Evolutionary conservation across 2,329 filamentous ascomycete genomes (phyloP).

Genomic region (Penicillium sclerotigenum): DNA sequence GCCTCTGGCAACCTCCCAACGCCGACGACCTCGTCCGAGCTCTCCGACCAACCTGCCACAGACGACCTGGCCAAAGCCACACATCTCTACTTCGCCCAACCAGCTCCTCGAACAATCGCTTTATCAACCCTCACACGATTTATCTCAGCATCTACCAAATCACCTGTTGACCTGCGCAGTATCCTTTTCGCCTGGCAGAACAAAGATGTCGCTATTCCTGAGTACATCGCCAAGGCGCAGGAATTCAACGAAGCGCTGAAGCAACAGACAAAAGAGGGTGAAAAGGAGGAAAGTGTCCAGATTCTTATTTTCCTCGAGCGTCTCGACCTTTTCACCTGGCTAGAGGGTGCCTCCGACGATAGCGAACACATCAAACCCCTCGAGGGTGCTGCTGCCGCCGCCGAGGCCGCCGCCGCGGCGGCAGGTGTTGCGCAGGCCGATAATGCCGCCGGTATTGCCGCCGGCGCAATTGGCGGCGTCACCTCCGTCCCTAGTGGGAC

Average conservation of each 20-base stretch:
- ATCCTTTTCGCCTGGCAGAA: slow-evolving; percentile 97
- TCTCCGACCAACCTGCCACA: slow-evolving; percentile 57
- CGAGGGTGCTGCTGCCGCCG: slow-evolving; percentile 55
- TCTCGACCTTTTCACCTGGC: slow-evolving; percentile 86
- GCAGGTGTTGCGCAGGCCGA: slow-evolving; percentile 44
- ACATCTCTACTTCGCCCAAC: slow-evolving; percentile 69
- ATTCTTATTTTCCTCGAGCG: slow-evolving; percentile 90
- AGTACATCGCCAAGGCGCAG: slow-evolving; percentile 83
- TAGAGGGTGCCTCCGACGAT: slow-evolving; percentile 84
- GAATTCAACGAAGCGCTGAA: slow-evolving; percentile 74
- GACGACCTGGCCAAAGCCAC: slow-evolving; percentile 70
- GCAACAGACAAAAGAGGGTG: slow-evolving; percentile 30
- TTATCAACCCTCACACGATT: slow-evolving; percentile 80
- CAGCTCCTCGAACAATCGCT: slow-evolving; percentile 60
- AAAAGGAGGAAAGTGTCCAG: slow-evolving; percentile 62
- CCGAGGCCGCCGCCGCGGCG: slow-evolving; percentile 40
- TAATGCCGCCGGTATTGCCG: slow-evolving; percentile 50
- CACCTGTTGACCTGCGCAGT: slow-evolving; percentile 79
- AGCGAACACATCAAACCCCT: slow-evolving; percentile 89
- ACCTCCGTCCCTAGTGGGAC: slow-evolving; percentile 42
- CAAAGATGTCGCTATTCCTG: slow-evolving; percentile 81
- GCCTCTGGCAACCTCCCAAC: slow-evolving; percentile 66
- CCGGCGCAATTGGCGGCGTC: slow-evolving; percentile 48
- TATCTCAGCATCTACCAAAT: slow-evolving; percentile 64
- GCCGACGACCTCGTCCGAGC: slow-evolving; percentile 68